A percentile compares a stretch with the other conserved stretches of the same genome.
Evolutionary conservation across 2,329 filamentous ascomycete species (phyloP).

Genomic region (Ophiostoma angusticollis): DNA sequence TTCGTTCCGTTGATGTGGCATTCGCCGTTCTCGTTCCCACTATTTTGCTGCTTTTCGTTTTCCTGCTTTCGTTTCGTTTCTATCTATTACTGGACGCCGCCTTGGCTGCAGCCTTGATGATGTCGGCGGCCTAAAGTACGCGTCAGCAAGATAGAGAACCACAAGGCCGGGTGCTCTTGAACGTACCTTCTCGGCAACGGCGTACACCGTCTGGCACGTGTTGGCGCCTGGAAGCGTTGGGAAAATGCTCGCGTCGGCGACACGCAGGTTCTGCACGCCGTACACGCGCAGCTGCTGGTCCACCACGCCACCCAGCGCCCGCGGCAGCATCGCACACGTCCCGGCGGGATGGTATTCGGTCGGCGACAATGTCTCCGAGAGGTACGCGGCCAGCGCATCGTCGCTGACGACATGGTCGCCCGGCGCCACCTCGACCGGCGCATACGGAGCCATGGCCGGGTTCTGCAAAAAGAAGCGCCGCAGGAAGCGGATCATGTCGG

Average conservation of each 20-base stretch:
- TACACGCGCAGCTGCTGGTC: slow-evolving; percentile 29
- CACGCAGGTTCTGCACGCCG: slow-evolving; percentile 28
- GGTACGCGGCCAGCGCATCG: slow-evolving; percentile 14
- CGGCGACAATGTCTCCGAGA: slow-evolving; percentile 14
- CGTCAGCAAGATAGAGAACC: not conserved
- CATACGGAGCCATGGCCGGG: slow-evolving; percentile 21
- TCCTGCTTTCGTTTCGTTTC: no score
- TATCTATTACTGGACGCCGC: no score
- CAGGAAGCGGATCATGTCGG: slow-evolving; percentile 25
- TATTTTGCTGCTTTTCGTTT: no score
- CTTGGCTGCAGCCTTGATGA: slow-evolving; percentile 3
- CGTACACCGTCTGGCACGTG: slow-evolving; percentile 18
- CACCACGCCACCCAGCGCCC: slow-evolving; percentile 31
- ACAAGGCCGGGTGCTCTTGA: no score
- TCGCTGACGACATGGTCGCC: slow-evolving; percentile 22
- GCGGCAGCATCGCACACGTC: slow-evolving; percentile 33
- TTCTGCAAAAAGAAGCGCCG: slow-evolving; percentile 19
- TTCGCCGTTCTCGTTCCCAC: no score
- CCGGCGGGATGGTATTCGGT: slow-evolving; percentile 28
- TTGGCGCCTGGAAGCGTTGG: slow-evolving; percentile 23
- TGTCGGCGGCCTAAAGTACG: not conserved
- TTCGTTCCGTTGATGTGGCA: no score
- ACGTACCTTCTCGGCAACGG: slow-evolving; percentile 17
- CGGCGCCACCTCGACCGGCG: slow-evolving; percentile 24
- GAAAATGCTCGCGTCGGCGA: slow-evolving; percentile 33